Base-by-base conservation (phyloP, 2,329 filamentous ascomycete species). In the Clarireedia homoeocarpa region DNA sequence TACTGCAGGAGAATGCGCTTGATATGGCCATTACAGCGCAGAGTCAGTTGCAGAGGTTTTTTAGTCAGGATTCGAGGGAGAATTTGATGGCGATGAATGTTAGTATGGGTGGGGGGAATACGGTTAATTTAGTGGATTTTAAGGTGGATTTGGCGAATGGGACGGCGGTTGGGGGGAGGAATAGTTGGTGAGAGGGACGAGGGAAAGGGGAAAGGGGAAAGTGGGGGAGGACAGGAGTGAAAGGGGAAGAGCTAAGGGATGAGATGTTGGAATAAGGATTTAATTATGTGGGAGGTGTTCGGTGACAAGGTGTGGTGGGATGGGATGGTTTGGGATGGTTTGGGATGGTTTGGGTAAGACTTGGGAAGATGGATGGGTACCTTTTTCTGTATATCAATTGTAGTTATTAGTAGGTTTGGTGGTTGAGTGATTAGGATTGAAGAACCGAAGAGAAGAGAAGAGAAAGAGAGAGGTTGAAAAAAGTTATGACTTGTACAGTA, bases 1-100 rank as follows among this genome's bases (percentile, higher is more conserved):
- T 88, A 26, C 71, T 86, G 2, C 81, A 86, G 63, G 71, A 82
- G 61, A 70, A 79, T 56, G 72, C 69, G 5, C 63, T 83, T 1
- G 68, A 72, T 34, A 71, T 73, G 40, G 83, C 83, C 0, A 74
- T 78, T 48, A 69, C 69, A 5, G 81, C 82, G 0, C 83, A 86
- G 65, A 71, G 69, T 6, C 65, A 69, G 3, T 71, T 86, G 12
- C 79, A 85, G 65, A 70, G 65, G 2, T 80, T 85, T 61, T 83
- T 86, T 61, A 74, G 70, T 7, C 44, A 54, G 38, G 20, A 53
- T 20, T 20, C 20, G 2, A 45, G 52, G 1, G 54, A 53, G 7
- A 51, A 52, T 24, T 27, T 46, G 5, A 62, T 48, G 6, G 67
- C 66, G 3, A 58, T 57, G 47, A 67, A 67, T 51, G 34, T 71